Percentiles rank a stretch among this genome's conserved stretches.
Evolutionary conservation across 1,284 basidiomycete species (phyloP).

Genomic region (Naganishia cerealis): DNA sequence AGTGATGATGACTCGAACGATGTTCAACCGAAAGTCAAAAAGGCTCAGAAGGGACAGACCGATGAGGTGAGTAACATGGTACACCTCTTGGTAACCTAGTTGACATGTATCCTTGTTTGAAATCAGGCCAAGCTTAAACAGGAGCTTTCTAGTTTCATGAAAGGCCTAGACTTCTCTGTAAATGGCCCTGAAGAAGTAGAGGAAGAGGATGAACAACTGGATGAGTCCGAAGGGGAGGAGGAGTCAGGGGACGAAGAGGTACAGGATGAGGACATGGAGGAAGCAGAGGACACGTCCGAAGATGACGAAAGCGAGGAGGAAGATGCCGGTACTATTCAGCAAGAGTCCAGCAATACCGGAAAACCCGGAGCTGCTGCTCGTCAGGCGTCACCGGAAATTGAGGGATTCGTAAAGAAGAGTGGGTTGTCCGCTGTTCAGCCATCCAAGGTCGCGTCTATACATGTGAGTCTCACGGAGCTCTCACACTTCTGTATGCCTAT

Average conservation of each 20-base stretch:
- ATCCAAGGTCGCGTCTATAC: neutral
- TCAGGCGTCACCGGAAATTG: slow-evolving; percentile 20
- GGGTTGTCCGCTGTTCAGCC: slow-evolving; percentile 24
- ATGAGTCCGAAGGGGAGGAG: slow-evolving; percentile 41
- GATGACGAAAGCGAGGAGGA: slow-evolving; percentile 26
- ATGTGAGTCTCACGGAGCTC: neutral
- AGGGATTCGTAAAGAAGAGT: slow-evolving; percentile 33
- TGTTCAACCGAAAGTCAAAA: slow-evolving; percentile 36
- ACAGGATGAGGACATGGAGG: slow-evolving; percentile 31
- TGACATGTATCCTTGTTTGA: slow-evolving; percentile 42
- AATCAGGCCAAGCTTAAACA: slow-evolving; percentile 57
- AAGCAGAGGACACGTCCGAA: slow-evolving; percentile 19
- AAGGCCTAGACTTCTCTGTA: slow-evolving; percentile 58
- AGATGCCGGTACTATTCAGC: slow-evolving; percentile 28
- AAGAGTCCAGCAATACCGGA: neutral
- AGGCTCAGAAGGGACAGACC: slow-evolving; percentile 16
- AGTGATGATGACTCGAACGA: slow-evolving; percentile 51
- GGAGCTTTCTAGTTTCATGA: slow-evolving; percentile 64
- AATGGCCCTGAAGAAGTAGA: slow-evolving; percentile 38
- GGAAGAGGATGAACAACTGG: slow-evolving; percentile 36
- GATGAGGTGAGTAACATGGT: slow-evolving; percentile 43
- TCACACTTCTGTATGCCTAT: neutral
- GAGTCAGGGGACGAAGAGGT: slow-evolving; percentile 40
- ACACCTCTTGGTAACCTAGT: slow-evolving; percentile 1
- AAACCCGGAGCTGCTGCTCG: slow-evolving; percentile 1